A percentile compares a stretch with the other conserved stretches of the same genome.
Conservation (phyloP, 257 asterid species). For the Solanum raphanifolium region DNA sequence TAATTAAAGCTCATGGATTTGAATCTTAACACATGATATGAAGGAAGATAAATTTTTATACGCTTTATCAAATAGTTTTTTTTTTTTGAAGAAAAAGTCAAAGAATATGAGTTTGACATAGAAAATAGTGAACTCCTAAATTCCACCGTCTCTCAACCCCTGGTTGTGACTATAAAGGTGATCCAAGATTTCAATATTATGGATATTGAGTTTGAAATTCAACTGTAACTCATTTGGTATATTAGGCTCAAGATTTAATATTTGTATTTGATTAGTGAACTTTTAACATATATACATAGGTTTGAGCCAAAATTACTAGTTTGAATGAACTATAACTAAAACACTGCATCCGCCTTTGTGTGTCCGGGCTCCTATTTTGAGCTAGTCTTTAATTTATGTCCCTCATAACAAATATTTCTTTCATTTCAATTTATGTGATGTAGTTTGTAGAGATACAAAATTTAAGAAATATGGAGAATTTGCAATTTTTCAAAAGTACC, state of each 20-base stretch:
- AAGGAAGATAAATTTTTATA: too few species aligned
- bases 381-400: neutral
- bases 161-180: too few species aligned
- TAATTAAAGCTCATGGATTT: rapidly evolving
- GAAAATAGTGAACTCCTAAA: too few species aligned
- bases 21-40: too few species aligned
- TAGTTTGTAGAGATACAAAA: too few species aligned
- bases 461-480: neutral
- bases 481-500: neutral
- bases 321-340: neutral
- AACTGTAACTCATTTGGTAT: neutral
- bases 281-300: too few species aligned
- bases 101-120: neutral
- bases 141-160: too few species aligned
- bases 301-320: too few species aligned
- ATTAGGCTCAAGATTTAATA: neutral
- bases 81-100: neutral
- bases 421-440: too few species aligned
- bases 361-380: neutral
- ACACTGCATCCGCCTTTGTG: neutral
- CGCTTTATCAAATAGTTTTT: neutral
- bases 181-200: too few species aligned
- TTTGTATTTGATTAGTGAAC: neutral
- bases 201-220: neutral
- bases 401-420: neutral